These are phyloP conservation scores for Sanghuangporus weigelae DNA, from an alignment of 1,284 basidiomycete genomes.

Conservation along the genomic window DNA sequence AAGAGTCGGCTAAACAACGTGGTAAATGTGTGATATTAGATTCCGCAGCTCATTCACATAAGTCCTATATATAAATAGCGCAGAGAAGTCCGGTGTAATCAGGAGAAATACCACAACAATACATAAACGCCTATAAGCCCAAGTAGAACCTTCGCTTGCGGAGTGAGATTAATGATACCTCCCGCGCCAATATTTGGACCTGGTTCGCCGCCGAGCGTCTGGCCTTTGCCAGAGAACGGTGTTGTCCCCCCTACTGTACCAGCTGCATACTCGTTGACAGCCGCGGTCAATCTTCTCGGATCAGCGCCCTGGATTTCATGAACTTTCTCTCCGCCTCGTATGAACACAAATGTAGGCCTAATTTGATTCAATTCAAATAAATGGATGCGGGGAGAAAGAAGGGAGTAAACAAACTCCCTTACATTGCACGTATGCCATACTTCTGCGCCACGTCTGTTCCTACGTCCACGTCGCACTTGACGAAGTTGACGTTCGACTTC, in stretches of 20 bases:
- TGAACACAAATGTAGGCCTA: slow-evolving; percentile 78
- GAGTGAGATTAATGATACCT: slow-evolving; percentile 48
- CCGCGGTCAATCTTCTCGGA: slow-evolving; percentile 37
- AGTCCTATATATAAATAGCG: background rate
- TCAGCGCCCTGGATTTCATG: slow-evolving; percentile 68
- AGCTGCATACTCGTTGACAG: slow-evolving; percentile 46
- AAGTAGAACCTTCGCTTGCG: slow-evolving; percentile 59
- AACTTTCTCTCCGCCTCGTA: slow-evolving; percentile 62
- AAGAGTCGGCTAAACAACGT: background rate
- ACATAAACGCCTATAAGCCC: slow-evolving; percentile 56
- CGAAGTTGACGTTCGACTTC: slow-evolving; percentile 64
- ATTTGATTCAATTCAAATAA: background rate
- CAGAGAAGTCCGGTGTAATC: background rate
- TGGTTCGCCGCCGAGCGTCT: slow-evolving; percentile 54
- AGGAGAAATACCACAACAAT: slow-evolving; percentile 50
- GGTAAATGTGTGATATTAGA: background rate
- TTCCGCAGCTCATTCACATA: background rate
- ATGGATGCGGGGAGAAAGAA: background rate
- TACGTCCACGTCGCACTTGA: slow-evolving; percentile 76
- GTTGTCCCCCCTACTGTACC: slow-evolving; percentile 30
- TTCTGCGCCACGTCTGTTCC: slow-evolving; percentile 55
- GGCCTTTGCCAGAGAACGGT: slow-evolving; percentile 64
- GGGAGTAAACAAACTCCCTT: slow-evolving; percentile 20
- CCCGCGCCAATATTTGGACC: slow-evolving; percentile 22
- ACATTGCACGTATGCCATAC: slow-evolving; percentile 68